phyloP scores from a whole-genome alignment of 306 rosid genomes.

The Lathyrus sativus region DNA sequence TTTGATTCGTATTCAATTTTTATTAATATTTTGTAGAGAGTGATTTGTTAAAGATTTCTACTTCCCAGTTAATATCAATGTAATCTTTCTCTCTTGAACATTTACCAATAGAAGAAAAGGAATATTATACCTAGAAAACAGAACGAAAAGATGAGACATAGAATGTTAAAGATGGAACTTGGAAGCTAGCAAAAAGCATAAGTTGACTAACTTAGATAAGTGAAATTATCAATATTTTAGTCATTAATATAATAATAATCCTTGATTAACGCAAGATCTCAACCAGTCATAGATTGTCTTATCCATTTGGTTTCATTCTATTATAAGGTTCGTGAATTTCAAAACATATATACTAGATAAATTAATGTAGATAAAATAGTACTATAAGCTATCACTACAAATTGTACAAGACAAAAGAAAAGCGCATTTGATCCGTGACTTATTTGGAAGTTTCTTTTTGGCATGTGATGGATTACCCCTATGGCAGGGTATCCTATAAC shows the following conservation, averaged over 20 bases:
- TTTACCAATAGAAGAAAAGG: conserved; percentile 2
- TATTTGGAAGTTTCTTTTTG: not conserved
- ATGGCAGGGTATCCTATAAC: not conserved
- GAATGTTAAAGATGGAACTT: conserved; percentile 4
- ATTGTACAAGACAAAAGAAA: conserved; percentile 17
- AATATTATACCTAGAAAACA: conserved; percentile 10
- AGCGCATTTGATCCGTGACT: conserved; percentile 30
- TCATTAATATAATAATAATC: not conserved
- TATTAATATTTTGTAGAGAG: too few species aligned
- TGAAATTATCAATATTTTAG: not conserved
- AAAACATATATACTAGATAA: conserved; percentile 14
- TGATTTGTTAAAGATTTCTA: too few species aligned
- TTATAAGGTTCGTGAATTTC: not conserved
- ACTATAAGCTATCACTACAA: conserved; percentile 16
- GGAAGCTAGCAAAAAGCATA: conserved; percentile 8
- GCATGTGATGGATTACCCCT: not conserved
- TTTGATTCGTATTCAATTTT: too few species aligned
- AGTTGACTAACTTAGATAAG: conserved; percentile 25
- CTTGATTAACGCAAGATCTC: conserved; percentile 43
- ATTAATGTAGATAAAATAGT: conserved; percentile 19
- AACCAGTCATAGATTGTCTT: conserved; percentile 35
- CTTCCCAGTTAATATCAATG: too few species aligned
- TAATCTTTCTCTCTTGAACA: too few species aligned
- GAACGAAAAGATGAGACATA: conserved; percentile 32
- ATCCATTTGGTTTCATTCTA: conserved; percentile 27